A percentile compares a stretch with the other conserved stretches of the same genome.
phyloP scores from a whole-genome alignment of 352 stramenopile species.

The Globisporangium emineosum region DNA sequence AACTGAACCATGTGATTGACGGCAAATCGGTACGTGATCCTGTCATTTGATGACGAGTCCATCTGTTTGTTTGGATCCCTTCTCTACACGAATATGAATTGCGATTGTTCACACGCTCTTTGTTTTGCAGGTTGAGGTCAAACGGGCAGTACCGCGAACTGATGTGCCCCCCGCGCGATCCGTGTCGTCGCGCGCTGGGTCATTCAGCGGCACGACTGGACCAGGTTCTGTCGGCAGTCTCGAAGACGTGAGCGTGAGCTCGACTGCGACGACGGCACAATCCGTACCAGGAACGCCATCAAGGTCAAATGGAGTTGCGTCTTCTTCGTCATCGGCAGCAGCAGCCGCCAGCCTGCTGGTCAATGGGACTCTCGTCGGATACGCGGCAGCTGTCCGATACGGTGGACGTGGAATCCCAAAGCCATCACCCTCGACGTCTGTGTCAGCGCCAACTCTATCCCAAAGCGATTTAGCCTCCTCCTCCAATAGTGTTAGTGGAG shows the following conservation, averaged over 20 bases:
- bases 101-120: not conserved
- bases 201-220: conserved; percentile 74
- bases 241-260: conserved; percentile 60
- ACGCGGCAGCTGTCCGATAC: conserved; percentile 80
- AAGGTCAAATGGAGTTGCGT: conserved; percentile 35
- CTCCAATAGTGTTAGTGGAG: conserved; percentile 31
- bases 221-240: conserved; percentile 70
- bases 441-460: conserved; percentile 7
- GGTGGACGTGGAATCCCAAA: conserved; percentile 44
- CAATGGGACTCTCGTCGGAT: conserved; percentile 63
- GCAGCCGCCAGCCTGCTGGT: conserved; percentile 27
- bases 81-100: not conserved
- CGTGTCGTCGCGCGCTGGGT: conserved; percentile 67
- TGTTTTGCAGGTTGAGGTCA: conserved; percentile 62
- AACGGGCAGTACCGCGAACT: conserved; percentile 79
- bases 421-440: conserved; percentile 16
- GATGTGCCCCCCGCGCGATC: conserved; percentile 74
- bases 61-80: not conserved
- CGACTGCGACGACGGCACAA: conserved; percentile 41
- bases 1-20: conserved; percentile 89
- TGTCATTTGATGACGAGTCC: not conserved
- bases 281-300: conserved; percentile 60
- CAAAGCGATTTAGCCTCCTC: conserved; percentile 24
- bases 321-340: conserved; percentile 18
- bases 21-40: conserved; percentile 69